Percentiles rank a stretch among this genome's conserved stretches.
phyloP scores from a whole-genome alignment of 257 asterid species.

The Solanum medicagineum region DNA sequence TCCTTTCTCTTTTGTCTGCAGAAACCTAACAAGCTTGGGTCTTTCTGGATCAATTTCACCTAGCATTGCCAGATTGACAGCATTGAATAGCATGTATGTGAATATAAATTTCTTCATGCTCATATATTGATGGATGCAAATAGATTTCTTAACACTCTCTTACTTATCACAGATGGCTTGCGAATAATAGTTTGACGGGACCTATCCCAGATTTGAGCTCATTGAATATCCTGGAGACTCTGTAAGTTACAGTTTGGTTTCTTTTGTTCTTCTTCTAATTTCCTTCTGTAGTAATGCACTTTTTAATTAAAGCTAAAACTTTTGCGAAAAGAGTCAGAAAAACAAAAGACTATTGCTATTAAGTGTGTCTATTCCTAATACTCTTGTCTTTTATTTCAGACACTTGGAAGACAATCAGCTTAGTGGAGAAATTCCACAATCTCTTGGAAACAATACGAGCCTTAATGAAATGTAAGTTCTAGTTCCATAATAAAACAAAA shows the following conservation, averaged over 20 bases:
- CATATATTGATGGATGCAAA: background rate
- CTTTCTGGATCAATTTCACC: conserved; percentile 70
- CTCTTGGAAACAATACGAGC: conserved; percentile 36
- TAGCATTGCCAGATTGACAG: conserved; percentile 54
- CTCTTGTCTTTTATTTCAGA: conserved; percentile 27
- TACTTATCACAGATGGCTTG: conserved; percentile 49
- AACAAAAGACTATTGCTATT: background rate
- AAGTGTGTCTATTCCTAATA: background rate
- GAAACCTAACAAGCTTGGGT: conserved; percentile 71
- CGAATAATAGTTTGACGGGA: conserved; percentile 69
- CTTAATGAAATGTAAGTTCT: conserved; percentile 69
- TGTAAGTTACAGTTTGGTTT: conserved; percentile 44
- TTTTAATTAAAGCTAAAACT: background rate
- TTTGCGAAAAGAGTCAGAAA: background rate
- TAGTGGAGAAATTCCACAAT: conserved; percentile 52
- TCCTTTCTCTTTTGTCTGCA: conserved; percentile 8
- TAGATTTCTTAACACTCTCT: conserved; percentile 4
- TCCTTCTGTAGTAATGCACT: background rate
- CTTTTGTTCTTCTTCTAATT: background rate
- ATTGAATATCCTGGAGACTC: conserved; percentile 40
- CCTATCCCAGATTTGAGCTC: conserved; percentile 62
- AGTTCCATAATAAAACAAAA: background rate
- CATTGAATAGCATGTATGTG: conserved; percentile 65
- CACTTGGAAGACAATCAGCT: conserved; percentile 72
- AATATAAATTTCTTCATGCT: background rate